Percentiles rank a stretch among this genome's conserved stretches.
Evolutionary conservation across 192 early-diverging fungal genomes (phyloP).

Genomic region (Mortierella antarctica): DNA sequence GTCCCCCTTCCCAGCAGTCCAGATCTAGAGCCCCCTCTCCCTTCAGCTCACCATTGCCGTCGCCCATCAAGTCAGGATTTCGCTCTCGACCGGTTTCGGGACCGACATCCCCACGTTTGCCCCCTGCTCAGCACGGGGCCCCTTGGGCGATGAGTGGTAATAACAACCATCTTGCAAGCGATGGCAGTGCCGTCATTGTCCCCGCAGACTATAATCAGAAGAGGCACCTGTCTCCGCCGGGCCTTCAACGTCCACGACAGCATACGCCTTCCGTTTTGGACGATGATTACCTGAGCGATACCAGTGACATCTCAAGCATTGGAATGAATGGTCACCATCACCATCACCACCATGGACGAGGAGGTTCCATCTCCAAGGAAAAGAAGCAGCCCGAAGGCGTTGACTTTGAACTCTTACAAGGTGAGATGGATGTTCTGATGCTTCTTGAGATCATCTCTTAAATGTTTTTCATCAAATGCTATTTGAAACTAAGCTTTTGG

Average conservation of each 20-base stretch:
- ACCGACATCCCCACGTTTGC: constrained; percentile 33
- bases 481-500: not conserved
- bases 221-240: constrained; percentile 34
- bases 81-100: constrained; percentile 50
- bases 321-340: constrained; percentile 38
- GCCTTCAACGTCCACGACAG: constrained; percentile 11
- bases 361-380: constrained; percentile 63
- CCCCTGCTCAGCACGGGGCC: constrained; percentile 16
- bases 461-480: not conserved
- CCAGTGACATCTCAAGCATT: constrained; percentile 47
- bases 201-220: constrained; percentile 49
- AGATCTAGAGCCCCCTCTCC: constrained; percentile 31
- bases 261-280: constrained; percentile 14
- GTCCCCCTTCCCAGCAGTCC: constrained; percentile 8
- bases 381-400: constrained; percentile 81
- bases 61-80: constrained; percentile 45
- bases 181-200: constrained; percentile 28
- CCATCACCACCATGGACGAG: constrained; percentile 9
- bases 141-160: constrained; percentile 17
- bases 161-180: constrained; percentile 13
- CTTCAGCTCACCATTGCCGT: constrained; percentile 44
- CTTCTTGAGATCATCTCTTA: not conserved
- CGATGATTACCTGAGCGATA: constrained; percentile 53
- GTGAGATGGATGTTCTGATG: constrained; percentile 54
- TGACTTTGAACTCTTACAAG: constrained; percentile 78